phyloP scores from a whole-genome alignment of 768 basidiomycete genomes.

The Mycena venus region DNA sequence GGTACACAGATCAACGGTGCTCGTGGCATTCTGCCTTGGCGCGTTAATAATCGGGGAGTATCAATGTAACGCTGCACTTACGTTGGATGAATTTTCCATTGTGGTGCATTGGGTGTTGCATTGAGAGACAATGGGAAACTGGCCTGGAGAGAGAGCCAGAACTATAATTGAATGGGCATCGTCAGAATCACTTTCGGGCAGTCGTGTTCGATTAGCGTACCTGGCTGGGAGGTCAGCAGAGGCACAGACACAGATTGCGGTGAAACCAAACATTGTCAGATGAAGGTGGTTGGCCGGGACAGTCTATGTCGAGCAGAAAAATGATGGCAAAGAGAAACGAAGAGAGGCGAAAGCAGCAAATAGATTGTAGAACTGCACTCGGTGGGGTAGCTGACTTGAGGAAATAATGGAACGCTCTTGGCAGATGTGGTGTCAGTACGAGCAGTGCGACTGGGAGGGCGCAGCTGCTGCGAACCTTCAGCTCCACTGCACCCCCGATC shows the following conservation, averaged over 20 bases:
- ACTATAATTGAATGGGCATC: background rate
- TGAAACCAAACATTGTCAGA: constrained; percentile 8
- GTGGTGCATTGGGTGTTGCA: background rate
- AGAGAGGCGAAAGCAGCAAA: background rate
- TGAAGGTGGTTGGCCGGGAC: background rate
- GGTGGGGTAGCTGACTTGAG: background rate
- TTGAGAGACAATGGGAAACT: background rate
- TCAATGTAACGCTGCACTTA: background rate
- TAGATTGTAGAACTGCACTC: background rate
- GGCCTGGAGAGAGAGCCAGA: background rate
- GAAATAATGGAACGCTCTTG: background rate
- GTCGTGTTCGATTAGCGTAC: background rate
- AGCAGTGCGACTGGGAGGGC: too few relatives aligned
- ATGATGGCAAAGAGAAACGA: background rate
- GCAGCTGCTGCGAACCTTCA: too few relatives aligned
- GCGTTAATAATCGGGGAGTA: background rate
- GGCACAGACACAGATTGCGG: constrained; percentile 2
- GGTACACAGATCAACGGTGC: constrained; percentile 1
- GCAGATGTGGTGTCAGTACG: too few relatives aligned
- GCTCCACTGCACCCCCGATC: too few relatives aligned
- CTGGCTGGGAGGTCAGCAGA: constrained; percentile 9
- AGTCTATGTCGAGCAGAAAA: background rate
- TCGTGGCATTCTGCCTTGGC: background rate
- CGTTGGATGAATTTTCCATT: background rate
- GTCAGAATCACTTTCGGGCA: background rate